Evolutionary conservation across 73 alveolate species (phyloP).

Genomic region (Diophrys sp.): DNA sequence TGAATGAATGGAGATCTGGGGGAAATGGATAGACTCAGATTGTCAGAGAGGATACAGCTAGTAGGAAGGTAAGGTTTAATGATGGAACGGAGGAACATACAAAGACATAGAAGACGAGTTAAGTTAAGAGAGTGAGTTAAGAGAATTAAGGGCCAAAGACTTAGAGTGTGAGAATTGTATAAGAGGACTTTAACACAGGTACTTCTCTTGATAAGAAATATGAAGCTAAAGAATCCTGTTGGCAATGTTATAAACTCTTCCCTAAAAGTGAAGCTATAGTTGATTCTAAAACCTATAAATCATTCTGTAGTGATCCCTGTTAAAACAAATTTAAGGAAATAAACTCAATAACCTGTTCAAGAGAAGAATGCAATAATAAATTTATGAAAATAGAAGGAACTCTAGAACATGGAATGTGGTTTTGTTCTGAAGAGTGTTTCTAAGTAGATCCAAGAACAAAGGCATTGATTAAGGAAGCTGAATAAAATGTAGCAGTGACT

Average conservation of each 20-base stretch:
- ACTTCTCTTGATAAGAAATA: constrained; percentile 15
- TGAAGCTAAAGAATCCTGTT: constrained; percentile 38
- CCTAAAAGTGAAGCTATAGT: constrained; percentile 10
- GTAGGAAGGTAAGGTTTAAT: constrained; percentile 40
- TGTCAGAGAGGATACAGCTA: constrained; percentile 5
- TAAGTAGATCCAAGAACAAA: constrained; percentile 16
- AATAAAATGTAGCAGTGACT: background rate
- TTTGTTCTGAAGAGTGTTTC: constrained; percentile 46
- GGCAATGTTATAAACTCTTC: constrained; percentile 58
- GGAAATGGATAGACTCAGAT: constrained; percentile 16
- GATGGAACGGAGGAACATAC: constrained; percentile 17
- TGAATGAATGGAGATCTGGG: constrained; percentile 51
- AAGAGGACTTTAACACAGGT: constrained; percentile 6
- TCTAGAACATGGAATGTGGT: constrained; percentile 52
- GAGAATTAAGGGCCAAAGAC: background rate
- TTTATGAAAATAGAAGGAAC: constrained; percentile 48
- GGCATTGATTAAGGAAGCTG: background rate
- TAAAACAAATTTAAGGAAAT: constrained; percentile 23
- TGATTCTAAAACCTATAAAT: constrained; percentile 37
- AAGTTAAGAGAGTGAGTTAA: constrained; percentile 2
- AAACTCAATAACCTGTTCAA: constrained; percentile 19
- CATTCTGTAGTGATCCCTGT: constrained; percentile 49
- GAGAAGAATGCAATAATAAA: constrained; percentile 31
- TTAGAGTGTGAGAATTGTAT: constrained; percentile 4
- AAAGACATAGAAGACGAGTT: constrained; percentile 1